Evolutionary conservation across 495 filamentous ascomycete species (phyloP), one percentile per base, ranked within the genome.

Genomic region (Penicillium malachiteum): DNA sequence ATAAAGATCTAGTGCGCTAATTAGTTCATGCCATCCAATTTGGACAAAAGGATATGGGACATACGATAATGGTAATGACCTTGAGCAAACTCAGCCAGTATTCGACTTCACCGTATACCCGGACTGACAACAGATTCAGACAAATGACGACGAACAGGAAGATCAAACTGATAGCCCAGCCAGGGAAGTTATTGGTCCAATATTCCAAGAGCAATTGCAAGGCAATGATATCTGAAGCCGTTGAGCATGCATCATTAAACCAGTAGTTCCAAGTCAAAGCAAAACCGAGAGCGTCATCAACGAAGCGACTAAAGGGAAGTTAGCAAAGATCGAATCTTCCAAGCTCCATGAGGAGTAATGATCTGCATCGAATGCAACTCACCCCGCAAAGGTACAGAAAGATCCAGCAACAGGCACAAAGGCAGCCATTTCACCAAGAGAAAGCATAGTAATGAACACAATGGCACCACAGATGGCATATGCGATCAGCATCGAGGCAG

Each of bases 401-500:
- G 73, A 77, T 5, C 78, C 78, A 10, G 78, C 75, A 51, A 80
- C 70, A 7, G 78, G 78, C 5, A 80, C 58, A 52, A 80, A 79
- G 1, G 78, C 73, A 3, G 77, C 70, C 76, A 81, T 79, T 48
- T 81, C 78, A 21, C 78, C 78, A 35, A 81, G 57, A 48, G 62
- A 71, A 53, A 79, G 58, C 78, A 81, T 81, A 0, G 76, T 79
- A 12, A 78, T 57, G 48, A 78, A 80, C 8, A 79, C 75, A 56
- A 81, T 81, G 0, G 48, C 74, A 52, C 78, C 78, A 42, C 69
- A 72, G 45, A 79, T 75, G 17, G 71, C 66, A 50, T 78, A 79
- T 30, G 80, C 81, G 40, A 87, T 79, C 30, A 90, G 64, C 70
- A 79, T 87, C 66, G 77, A 90, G 62, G 73, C 81, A 16, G 86